phyloP scores from a whole-genome alignment of 306 rosid genomes.

The Cicer chorassanicum region DNA sequence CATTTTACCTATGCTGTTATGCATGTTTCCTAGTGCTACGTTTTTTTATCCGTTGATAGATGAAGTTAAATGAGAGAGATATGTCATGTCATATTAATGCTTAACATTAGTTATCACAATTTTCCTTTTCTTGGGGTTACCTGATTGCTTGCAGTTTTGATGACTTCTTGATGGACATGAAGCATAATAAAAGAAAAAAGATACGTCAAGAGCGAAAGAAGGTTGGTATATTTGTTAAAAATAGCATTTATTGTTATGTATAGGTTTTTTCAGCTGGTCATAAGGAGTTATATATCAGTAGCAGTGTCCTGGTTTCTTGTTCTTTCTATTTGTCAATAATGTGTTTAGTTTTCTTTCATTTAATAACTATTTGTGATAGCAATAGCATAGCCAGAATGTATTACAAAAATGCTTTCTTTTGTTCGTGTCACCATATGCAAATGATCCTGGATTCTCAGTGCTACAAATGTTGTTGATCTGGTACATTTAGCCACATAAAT shows the following conservation, averaged over 20 bases:
- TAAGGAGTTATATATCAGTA: constrained; percentile 13
- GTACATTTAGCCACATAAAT: constrained; percentile 28
- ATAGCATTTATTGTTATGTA: background rate
- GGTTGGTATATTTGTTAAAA: constrained; percentile 52
- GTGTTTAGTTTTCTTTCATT: constrained; percentile 13
- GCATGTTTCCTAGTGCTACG: too few relatives aligned
- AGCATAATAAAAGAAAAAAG: constrained; percentile 92
- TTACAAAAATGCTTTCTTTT: constrained; percentile 17
- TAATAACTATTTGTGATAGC: background rate
- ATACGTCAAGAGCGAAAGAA: constrained; percentile 96
- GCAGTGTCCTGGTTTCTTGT: background rate
- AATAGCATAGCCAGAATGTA: constrained; percentile 18
- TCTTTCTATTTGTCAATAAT: constrained; percentile 20
- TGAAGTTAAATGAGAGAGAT: too few relatives aligned
- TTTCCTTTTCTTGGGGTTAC: background rate
- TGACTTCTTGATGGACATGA: constrained; percentile 95
- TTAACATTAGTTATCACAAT: constrained; percentile 32
- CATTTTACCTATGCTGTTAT: too few relatives aligned
- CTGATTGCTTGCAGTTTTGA: constrained; percentile 69
- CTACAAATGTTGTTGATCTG: background rate
- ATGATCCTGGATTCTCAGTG: constrained; percentile 31
- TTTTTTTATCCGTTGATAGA: too few relatives aligned
- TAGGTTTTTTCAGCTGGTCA: background rate
- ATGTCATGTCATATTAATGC: background rate
- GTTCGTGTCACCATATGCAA: constrained; percentile 1